A percentile compares a stretch with the other conserved stretches of the same genome.
Evolutionary conservation across 1,284 basidiomycete species (phyloP).

Genomic region (Irpex lacteus): DNA sequence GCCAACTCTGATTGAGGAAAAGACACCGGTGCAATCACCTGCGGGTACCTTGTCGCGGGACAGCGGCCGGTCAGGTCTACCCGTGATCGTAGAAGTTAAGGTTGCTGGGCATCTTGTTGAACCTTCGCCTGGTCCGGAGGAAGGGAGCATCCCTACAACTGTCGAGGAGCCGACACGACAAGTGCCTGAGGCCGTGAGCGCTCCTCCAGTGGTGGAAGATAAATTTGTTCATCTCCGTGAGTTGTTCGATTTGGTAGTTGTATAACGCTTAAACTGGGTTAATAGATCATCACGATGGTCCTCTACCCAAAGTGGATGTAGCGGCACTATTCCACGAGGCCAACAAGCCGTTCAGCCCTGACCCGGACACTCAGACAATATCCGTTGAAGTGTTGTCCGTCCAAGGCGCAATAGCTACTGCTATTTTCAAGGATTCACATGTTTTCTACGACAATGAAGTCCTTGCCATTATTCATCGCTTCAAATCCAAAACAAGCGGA

Average conservation of each 20-base stretch:
- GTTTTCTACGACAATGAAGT: slow-evolving; percentile 74
- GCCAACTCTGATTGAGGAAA: slow-evolving; percentile 66
- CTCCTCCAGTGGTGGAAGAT: neutral
- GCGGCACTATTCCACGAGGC: slow-evolving; percentile 37
- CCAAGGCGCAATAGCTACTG: slow-evolving; percentile 43
- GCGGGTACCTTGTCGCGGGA: slow-evolving; percentile 47
- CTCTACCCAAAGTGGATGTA: slow-evolving; percentile 51
- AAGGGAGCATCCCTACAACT: neutral
- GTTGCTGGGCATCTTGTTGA: neutral
- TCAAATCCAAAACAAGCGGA: slow-evolving; percentile 60
- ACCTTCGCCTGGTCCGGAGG: neutral
- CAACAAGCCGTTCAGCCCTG: slow-evolving; percentile 25
- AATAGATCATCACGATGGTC: slow-evolving; percentile 40
- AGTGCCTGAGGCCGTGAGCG: slow-evolving; percentile 3
- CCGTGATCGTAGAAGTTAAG: neutral
- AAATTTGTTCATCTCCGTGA: slow-evolving; percentile 5
- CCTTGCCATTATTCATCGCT: slow-evolving; percentile 64
- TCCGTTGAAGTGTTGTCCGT: slow-evolving; percentile 70
- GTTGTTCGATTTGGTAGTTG: neutral
- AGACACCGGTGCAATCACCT: slow-evolving; percentile 57
- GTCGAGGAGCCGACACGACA: neutral
- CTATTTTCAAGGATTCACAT: slow-evolving; percentile 40
- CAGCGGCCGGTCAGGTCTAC: slow-evolving; percentile 19
- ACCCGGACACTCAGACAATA: slow-evolving; percentile 49
- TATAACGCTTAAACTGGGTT: neutral